A percentile compares a stretch with the other conserved stretches of the same genome.
These are phyloP conservation scores for Rhododendron henanense DNA, from an alignment of 148 eudicot genomes.

Conservation along the genomic window DNA sequence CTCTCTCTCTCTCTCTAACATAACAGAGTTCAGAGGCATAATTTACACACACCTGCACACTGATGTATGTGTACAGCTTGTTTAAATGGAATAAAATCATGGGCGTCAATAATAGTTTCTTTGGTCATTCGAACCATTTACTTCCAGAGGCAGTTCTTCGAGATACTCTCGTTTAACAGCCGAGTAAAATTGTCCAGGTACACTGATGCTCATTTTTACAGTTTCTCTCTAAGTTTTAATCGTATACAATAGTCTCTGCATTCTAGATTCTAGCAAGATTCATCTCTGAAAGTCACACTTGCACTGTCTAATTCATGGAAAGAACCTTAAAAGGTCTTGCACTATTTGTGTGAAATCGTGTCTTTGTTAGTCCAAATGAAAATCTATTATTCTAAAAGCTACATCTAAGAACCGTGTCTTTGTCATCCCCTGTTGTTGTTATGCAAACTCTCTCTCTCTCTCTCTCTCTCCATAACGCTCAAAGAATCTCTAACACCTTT, in stretches of 20 bases:
- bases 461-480: no score
- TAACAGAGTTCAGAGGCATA: not conserved
- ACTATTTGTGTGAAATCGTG: not conserved
- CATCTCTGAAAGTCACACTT: not conserved
- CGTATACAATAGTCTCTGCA: not conserved
- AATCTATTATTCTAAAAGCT: not conserved
- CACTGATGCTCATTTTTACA: not conserved
- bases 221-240: not conserved
- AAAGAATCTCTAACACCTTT: no score
- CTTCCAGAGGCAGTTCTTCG: not conserved
- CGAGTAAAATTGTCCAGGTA: not conserved
- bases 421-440: no score
- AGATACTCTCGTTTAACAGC: not conserved
- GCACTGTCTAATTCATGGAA: not conserved
- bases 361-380: not conserved
- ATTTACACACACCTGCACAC: not conserved
- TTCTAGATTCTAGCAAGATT: not conserved
- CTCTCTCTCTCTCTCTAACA: not conserved
- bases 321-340: not conserved
- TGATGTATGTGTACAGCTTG: no score
- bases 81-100: no score
- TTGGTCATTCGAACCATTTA: not conserved
- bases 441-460: no score
- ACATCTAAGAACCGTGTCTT: not conserved
- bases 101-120: not conserved